Base-by-base conservation (phyloP, 768 basidiomycete genomes). In the Suillus placidus region DNA sequence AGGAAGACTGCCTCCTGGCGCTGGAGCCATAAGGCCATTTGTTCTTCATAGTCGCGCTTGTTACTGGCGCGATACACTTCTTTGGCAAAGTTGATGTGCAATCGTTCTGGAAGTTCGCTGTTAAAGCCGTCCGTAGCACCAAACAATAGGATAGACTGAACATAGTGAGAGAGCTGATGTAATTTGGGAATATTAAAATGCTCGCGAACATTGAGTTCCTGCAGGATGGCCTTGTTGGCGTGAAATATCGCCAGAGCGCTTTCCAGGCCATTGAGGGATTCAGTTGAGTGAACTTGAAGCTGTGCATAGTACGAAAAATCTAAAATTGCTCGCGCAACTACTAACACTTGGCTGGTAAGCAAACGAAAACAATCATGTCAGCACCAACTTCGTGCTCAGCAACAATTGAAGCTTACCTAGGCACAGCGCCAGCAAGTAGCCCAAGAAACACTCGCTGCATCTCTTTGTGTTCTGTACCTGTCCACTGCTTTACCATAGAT, bases 391-490 rank as follows among this genome's bases (percentile, higher is more conserved):
- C n/a, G n/a, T n/a, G n/a, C n/a, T n/a, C n/a, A n/a, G 38, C 38
- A 38, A 13, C 9, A 38, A 38, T 43, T 14, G 2, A 6, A 51
- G 13, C 26, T 2, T 9, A 54, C 54, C 54, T 35, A n/a, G 60
- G 60, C 18, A 65, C 65, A 14, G 18, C 66, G 6, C 76, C 74
- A 1, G 75, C 72, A 1, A 83, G 20, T 2, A 77, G 69, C 0
- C 68, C 75, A 1, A 79, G 30, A 60, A 81, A 79, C 4, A 79
- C 73, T 35, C 73, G 71, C 60, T 79, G 71, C 74, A 82, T 79
- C 20, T 67, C 69, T 52, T 81, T 80, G 61, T 79, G 73, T 68
- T 85, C 82, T 0, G 69, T 75, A 1, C 83, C 83, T 0, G 82
- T 83, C 80, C 80, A 81, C 60, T 84, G 81, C 7, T 78, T 73